Percentiles rank a stretch among this genome's conserved stretches.
phyloP scores from a whole-genome alignment of 1,284 basidiomycete species.

The Taiwanofungus camphoratus region DNA sequence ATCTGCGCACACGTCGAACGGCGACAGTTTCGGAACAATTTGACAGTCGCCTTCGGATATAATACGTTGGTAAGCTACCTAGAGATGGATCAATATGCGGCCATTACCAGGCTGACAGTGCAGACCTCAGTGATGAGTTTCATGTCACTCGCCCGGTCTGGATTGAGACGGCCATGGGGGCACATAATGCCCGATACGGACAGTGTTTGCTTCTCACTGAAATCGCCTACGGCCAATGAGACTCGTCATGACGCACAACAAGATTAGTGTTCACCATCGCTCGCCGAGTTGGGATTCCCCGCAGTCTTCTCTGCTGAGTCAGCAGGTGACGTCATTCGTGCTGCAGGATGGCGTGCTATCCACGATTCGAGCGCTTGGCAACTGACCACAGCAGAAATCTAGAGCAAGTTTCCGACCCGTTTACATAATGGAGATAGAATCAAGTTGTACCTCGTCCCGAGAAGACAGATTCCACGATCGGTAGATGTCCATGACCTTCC shows the following conservation, averaged over 20 bases:
- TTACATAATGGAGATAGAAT: neutral
- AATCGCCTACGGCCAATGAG: neutral
- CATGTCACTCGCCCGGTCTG: conserved; percentile 50
- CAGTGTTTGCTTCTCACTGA: conserved; percentile 7
- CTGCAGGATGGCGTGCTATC: conserved; percentile 40
- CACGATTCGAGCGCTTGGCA: conserved; percentile 55
- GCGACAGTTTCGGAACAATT: conserved; percentile 41
- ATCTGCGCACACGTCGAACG: conserved; percentile 50
- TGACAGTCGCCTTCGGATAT: conserved; percentile 37
- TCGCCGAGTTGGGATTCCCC: neutral
- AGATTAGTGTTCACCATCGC: neutral
- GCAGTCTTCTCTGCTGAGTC: neutral
- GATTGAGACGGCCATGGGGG: conserved; percentile 52
- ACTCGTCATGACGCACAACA: neutral
- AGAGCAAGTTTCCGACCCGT: neutral
- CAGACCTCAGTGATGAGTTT: conserved; percentile 55
- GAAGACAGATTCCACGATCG: conserved; percentile 51
- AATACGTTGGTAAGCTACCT: conserved; percentile 50
- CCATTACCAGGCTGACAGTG: conserved; percentile 6
- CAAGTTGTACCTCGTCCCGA: conserved; percentile 40
- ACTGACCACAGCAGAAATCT: conserved; percentile 58
- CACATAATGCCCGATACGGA: conserved; percentile 46
- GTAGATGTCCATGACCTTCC: conserved; percentile 56
- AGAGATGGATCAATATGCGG: conserved; percentile 6
- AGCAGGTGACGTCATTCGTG: neutral